These are phyloP conservation scores for Fraxinus cuspidata DNA, from an alignment of 257 asterid species.

Conservation along the genomic window DNA sequence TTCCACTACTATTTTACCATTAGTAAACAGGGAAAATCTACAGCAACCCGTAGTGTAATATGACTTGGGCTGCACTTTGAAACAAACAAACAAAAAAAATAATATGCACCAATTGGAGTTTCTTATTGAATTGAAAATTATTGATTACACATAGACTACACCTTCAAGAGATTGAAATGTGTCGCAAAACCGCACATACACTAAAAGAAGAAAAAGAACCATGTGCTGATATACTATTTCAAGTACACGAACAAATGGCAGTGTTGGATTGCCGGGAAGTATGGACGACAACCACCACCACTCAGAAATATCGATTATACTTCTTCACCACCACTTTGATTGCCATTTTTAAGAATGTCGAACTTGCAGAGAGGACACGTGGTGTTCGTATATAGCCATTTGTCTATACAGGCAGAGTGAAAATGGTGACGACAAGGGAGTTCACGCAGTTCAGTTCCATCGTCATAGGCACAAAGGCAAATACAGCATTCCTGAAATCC, in stretches of 20 bases:
- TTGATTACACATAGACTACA: background rate
- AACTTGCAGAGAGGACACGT: conserved; percentile 96
- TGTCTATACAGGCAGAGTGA: conserved; percentile 84
- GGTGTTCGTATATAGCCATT: conserved; percentile 90
- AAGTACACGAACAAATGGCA: conserved; percentile 27
- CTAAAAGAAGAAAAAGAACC: background rate
- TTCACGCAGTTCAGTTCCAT: conserved; percentile 91
- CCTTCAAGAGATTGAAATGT: conserved; percentile 15
- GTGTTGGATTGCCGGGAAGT: conserved; percentile 11
- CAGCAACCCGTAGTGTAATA: no score
- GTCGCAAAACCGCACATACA: conserved; percentile 20
- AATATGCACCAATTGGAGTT: background rate
- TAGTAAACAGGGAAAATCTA: no score
- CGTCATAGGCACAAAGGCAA: conserved; percentile 83
- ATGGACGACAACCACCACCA: background rate
- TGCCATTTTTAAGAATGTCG: conserved; percentile 75
- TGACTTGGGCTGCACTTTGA: no score
- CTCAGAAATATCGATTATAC: conserved; percentile 37
- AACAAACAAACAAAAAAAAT: no score
- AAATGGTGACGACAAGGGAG: conserved; percentile 97
- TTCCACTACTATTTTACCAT: no score
- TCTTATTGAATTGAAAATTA: background rate
- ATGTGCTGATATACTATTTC: conserved; percentile 13
- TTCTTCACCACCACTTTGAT: conserved; percentile 69
- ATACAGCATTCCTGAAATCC: conserved; percentile 87